Conservation (phyloP, 257 asterid species). For the Solanum clarkiae region DNA sequence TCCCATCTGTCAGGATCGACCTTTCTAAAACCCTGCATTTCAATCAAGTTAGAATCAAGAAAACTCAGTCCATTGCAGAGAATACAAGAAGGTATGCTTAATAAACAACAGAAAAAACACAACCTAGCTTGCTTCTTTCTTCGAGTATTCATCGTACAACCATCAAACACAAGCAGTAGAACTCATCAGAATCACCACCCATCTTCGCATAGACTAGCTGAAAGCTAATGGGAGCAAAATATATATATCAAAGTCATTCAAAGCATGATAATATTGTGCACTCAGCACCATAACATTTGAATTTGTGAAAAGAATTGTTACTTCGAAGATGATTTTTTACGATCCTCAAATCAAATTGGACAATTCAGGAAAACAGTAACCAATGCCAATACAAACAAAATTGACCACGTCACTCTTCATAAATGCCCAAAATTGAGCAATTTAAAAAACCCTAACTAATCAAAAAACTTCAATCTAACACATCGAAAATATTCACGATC, state of each 20-base stretch:
- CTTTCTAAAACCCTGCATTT: conserved; percentile 78
- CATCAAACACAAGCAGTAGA: conserved; percentile 30
- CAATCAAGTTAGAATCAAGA: background rate
- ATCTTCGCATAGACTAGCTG: background rate
- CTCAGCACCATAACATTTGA: background rate
- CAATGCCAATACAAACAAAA: background rate
- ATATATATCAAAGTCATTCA: background rate
- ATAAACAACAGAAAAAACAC: conserved; percentile 11
- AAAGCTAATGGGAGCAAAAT: background rate
- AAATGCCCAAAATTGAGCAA: background rate
- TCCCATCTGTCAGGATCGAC: conserved; percentile 95
- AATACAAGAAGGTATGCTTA: background rate
- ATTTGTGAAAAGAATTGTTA: no score
- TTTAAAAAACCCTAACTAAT: background rate
- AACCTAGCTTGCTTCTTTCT: conserved; percentile 30
- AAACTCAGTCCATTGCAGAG: background rate
- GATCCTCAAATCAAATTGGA: background rate
- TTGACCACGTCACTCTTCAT: background rate
- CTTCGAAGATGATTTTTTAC: background rate
- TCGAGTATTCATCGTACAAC: conserved; percentile 14
- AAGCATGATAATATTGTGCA: background rate
- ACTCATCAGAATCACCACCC: conserved; percentile 31
- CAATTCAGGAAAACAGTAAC: background rate
- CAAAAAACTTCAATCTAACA: background rate
- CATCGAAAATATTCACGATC: background rate